phyloP scores from a whole-genome alignment of 345 rosid species.

The Moringa oleifera region DNA sequence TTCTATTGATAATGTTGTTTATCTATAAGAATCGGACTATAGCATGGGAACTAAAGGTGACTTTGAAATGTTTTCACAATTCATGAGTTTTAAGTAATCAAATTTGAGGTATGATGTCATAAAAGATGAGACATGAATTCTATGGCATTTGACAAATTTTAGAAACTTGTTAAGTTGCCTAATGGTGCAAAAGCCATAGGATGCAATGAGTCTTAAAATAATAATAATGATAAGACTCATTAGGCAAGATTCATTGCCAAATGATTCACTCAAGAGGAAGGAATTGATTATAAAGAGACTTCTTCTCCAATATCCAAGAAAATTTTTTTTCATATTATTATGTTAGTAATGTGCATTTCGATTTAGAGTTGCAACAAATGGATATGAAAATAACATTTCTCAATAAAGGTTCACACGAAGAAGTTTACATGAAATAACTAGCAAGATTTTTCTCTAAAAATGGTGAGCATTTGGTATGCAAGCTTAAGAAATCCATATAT shows the following conservation, averaged over 20 bases:
- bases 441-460: background rate
- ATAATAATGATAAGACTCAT: no score
- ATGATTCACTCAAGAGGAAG: background rate
- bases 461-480: background rate
- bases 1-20: background rate
- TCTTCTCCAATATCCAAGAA: background rate
- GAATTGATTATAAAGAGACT: no score
- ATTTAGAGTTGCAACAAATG: background rate
- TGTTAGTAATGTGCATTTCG: background rate
- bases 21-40: background rate
- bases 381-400: background rate
- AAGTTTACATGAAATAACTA: no score
- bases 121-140: no score
- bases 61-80: no score
- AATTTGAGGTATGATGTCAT: no score
- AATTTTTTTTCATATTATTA: background rate
- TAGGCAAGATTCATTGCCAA: background rate
- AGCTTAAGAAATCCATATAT: background rate
- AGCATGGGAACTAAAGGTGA: background rate
- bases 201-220: no score
- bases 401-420: no score
- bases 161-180: background rate
- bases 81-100: no score
- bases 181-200: background rate
- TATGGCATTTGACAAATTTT: background rate